A percentile compares a stretch with the other conserved stretches of the same genome.
These are phyloP conservation scores for Codiaeum variegatum DNA, from an alignment of 441 rosid species.

Conservation along the genomic window DNA sequence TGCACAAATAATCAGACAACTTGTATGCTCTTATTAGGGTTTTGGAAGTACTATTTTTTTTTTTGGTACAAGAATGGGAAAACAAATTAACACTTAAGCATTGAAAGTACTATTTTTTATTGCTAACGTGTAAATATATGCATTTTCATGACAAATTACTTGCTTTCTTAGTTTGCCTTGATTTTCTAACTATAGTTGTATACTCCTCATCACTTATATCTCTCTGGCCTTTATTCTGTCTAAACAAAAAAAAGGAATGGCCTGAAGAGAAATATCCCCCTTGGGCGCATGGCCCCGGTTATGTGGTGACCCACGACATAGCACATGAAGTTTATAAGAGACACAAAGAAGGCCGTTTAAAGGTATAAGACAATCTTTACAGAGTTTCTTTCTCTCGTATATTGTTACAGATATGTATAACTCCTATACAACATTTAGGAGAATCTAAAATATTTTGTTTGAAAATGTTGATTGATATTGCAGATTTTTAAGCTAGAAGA, in stretches of 20 bases:
- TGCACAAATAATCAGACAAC: neutral
- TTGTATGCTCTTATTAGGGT: neutral
- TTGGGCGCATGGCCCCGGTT: slow-evolving; percentile 99
- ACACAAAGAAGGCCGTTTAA: slow-evolving; percentile 52
- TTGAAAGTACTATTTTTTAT: neutral
- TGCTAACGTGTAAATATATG: neutral
- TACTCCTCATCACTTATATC: neutral
- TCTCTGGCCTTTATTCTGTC: neutral
- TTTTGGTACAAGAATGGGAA: too few relatives aligned
- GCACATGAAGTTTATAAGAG: slow-evolving; percentile 64
- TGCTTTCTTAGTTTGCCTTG: neutral
- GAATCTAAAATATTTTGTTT: neutral
- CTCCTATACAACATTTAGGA: neutral
- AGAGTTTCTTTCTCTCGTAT: neutral
- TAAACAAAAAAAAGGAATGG: slow-evolving; percentile 60
- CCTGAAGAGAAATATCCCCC: slow-evolving; percentile 76
- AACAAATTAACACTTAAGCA: too few relatives aligned
- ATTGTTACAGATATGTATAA: neutral
- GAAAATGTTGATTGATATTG: neutral
- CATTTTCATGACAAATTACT: neutral
- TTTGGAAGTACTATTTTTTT: neutral
- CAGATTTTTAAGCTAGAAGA: slow-evolving; percentile 99
- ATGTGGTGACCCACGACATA: slow-evolving; percentile 75
- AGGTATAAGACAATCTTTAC: slow-evolving; percentile 40
- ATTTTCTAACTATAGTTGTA: neutral